Conservation (phyloP, 345 rosid species). For the Linum lewisii region DNA sequence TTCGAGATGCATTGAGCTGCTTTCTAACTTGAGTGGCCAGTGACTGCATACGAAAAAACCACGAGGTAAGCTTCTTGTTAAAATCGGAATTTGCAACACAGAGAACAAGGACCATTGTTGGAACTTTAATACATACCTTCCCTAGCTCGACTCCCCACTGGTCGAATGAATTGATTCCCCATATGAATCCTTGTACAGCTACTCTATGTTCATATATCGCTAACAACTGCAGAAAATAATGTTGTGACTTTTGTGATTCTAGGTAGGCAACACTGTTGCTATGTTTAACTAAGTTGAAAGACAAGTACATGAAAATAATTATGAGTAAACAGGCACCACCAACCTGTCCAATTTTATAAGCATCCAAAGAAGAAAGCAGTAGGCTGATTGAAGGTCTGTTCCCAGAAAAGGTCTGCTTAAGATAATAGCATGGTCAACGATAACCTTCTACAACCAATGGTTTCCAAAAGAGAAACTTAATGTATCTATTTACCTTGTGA, state of each 20-base stretch:
- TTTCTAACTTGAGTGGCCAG: slow-evolving; percentile 87
- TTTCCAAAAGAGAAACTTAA: slow-evolving; percentile 6
- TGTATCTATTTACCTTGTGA: slow-evolving; percentile 58
- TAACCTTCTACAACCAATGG: not conserved
- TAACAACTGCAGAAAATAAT: slow-evolving; percentile 45
- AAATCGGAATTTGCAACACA: not conserved
- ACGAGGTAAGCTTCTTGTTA: not conserved
- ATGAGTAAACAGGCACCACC: slow-evolving; percentile 15
- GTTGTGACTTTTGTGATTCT: not conserved
- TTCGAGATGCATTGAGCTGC: slow-evolving; percentile 72
- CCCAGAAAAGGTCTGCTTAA: slow-evolving; percentile 69
- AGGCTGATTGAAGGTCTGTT: slow-evolving; percentile 92
- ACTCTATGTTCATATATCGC: slow-evolving; percentile 94
- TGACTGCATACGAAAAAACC: slow-evolving; percentile 31
- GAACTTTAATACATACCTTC: slow-evolving; percentile 41
- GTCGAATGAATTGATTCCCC: slow-evolving; percentile 98
- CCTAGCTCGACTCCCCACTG: slow-evolving; percentile 99
- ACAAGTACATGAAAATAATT: not conserved
- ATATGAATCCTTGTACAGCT: slow-evolving; percentile 85
- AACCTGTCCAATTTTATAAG: slow-evolving; percentile 83
- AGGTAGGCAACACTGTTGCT: not conserved
- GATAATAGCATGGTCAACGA: slow-evolving; percentile 9
- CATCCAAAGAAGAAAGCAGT: slow-evolving; percentile 69
- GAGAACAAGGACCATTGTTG: not conserved
- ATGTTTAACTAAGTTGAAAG: not conserved